phyloP scores from a whole-genome alignment of 2,329 filamentous ascomycete genomes.

The Acephala macrosclerotiorum region DNA sequence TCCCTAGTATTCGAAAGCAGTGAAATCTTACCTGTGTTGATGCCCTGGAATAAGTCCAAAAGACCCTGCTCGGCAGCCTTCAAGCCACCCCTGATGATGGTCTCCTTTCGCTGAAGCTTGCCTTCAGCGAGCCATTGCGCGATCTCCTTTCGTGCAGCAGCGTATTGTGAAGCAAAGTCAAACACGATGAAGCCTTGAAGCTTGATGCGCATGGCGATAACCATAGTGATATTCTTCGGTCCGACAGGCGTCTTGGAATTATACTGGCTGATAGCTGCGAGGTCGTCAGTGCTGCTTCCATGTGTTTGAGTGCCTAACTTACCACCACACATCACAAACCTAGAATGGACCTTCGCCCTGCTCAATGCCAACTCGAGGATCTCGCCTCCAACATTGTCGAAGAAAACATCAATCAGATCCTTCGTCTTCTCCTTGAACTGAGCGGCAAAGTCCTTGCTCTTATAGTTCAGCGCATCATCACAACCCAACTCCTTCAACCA shows the following conservation, averaged over 20 bases:
- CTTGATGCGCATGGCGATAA: constrained; percentile 60
- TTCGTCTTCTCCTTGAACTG: constrained; percentile 67
- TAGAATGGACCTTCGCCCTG: constrained; percentile 66
- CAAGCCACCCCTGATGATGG: constrained; percentile 74
- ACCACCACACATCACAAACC: constrained; percentile 75
- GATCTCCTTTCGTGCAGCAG: constrained; percentile 65
- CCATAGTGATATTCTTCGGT: constrained; percentile 61
- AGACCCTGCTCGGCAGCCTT: constrained; percentile 68
- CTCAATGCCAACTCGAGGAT: constrained; percentile 71
- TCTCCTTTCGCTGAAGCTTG: constrained; percentile 75
- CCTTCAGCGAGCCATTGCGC: constrained; percentile 74
- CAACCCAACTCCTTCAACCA: constrained; percentile 73
- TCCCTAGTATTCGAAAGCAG: not conserved
- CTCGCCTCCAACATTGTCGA: constrained; percentile 77
- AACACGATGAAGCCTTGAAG: constrained; percentile 79
- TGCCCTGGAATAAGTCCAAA: constrained; percentile 69
- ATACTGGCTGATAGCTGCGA: constrained; percentile 68
- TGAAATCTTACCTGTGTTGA: constrained; percentile 66
- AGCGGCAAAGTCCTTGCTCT: constrained; percentile 65
- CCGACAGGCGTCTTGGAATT: constrained; percentile 64
- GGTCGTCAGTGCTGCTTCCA: not conserved
- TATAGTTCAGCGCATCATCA: constrained; percentile 74
- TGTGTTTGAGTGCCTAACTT: constrained; percentile 33
- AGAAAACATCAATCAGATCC: constrained; percentile 72
- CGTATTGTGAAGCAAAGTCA: constrained; percentile 67